Conservation (phyloP, 2,329 filamentous ascomycete species). For the Monilinia aucupariae region DNA sequence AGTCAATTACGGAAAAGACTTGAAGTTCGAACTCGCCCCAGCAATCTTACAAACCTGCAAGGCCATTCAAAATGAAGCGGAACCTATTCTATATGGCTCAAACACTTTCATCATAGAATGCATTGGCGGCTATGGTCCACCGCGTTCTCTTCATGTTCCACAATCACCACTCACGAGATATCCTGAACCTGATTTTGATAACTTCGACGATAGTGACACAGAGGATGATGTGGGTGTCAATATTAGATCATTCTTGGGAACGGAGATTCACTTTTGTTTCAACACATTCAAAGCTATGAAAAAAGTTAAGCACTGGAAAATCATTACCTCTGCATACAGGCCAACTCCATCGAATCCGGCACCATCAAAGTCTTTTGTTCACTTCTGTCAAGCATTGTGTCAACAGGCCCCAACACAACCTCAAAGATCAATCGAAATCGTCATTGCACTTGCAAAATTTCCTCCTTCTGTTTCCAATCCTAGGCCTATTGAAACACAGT, state of each 20-base stretch:
- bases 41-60: conserved; percentile 11
- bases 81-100: conserved; percentile 13
- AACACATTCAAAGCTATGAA: neutral
- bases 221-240: neutral
- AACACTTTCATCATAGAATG: conserved; percentile 18
- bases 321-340: conserved; percentile 9
- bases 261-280: conserved; percentile 8
- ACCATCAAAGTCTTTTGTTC: conserved; percentile 14
- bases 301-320: conserved; percentile 13
- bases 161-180: conserved; percentile 16
- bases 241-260: neutral
- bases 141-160: neutral
- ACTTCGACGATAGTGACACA: neutral
- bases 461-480: neutral
- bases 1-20: neutral
- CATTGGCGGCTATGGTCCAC: conserved; percentile 12
- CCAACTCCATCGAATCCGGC: neutral
- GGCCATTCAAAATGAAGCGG: conserved; percentile 16
- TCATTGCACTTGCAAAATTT: conserved; percentile 1
- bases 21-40: conserved; percentile 12
- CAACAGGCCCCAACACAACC: neutral
- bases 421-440: conserved; percentile 5
- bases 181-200: neutral
- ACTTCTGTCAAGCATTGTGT: conserved; percentile 14
- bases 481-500: neutral